These are phyloP conservation scores for Polyplosphaeria fusca DNA, from an alignment of 495 filamentous ascomycete species.

Conservation along the genomic window DNA sequence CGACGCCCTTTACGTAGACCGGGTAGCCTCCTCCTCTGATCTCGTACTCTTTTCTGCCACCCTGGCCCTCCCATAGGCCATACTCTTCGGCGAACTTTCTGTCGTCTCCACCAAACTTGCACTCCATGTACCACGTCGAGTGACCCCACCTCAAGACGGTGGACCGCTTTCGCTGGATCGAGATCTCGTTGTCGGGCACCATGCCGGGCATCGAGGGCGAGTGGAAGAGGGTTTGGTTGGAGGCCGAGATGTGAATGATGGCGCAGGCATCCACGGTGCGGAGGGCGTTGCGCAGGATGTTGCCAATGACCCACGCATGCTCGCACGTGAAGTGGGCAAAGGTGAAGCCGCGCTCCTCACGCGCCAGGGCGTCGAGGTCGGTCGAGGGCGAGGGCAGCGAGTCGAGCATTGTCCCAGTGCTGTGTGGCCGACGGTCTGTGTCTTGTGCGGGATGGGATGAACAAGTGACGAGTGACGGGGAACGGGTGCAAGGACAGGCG, in stretches of 20 bases:
- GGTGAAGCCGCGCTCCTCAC: constrained; percentile 52
- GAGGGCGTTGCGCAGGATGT: constrained; percentile 59
- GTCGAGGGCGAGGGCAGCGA: constrained; percentile 15
- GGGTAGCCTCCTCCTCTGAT: constrained; percentile 74
- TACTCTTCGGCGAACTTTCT: constrained; percentile 56
- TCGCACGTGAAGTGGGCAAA: constrained; percentile 62
- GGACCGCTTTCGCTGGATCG: constrained; percentile 56
- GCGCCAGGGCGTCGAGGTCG: constrained; percentile 46
- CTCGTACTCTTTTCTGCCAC: constrained; percentile 59
- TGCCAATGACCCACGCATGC: constrained; percentile 66
- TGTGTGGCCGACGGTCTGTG: too few species aligned
- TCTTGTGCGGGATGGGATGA: too few species aligned
- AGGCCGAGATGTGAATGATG: constrained; percentile 63
- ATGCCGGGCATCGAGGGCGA: constrained; percentile 55
- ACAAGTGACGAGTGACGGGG: too few species aligned
- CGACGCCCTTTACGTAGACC: constrained; percentile 64
- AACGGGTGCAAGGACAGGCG: too few species aligned
- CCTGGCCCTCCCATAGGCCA: constrained; percentile 44
- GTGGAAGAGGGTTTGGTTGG: constrained; percentile 62
- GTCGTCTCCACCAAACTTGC: constrained; percentile 53
- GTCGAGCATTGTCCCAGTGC: constrained; percentile 10
- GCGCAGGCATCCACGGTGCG: constrained; percentile 55
- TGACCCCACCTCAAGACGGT: constrained; percentile 69
- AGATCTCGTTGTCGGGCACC: constrained; percentile 48
- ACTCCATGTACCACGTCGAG: constrained; percentile 63